Evolutionary conservation across 495 filamentous ascomycete species (phyloP).

Genomic region (Neurospora tetrasperma): DNA sequence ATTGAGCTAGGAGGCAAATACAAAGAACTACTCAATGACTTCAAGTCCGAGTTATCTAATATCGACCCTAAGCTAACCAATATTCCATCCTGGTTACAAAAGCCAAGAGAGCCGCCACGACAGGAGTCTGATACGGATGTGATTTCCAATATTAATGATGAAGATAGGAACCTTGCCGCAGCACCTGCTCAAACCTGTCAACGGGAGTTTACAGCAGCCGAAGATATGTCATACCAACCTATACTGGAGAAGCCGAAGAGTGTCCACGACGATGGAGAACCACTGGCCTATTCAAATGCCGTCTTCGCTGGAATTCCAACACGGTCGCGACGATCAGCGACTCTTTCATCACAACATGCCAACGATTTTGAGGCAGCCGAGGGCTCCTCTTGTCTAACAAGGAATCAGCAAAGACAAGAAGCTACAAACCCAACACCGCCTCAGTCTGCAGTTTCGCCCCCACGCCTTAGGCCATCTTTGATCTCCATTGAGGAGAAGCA

Average conservation of each 20-base stretch:
- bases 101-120: slow-evolving; percentile 6
- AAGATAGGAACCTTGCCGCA: slow-evolving; percentile 24
- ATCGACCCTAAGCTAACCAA: slow-evolving; percentile 8
- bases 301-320: background rate
- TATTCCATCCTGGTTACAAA: slow-evolving; percentile 19
- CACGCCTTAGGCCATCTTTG: background rate
- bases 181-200: background rate
- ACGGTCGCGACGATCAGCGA: background rate
- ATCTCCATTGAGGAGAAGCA: background rate
- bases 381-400: background rate
- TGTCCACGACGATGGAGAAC: background rate
- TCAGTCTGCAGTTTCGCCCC: background rate
- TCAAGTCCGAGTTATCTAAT: slow-evolving; percentile 30
- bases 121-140: slow-evolving; percentile 17
- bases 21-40: slow-evolving; percentile 28
- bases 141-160: slow-evolving; percentile 37
- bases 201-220: background rate
- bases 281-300: background rate
- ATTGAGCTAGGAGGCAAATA: slow-evolving; percentile 29
- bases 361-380: background rate
- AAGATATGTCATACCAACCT: background rate
- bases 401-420: background rate
- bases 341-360: background rate
- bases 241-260: background rate
- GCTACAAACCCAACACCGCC: background rate